Evolutionary conservation across 805 yeast genomes (phyloP), one percentile per base, ranked within the genome.

Genomic region (Myxozyma vanderwaltii): DNA sequence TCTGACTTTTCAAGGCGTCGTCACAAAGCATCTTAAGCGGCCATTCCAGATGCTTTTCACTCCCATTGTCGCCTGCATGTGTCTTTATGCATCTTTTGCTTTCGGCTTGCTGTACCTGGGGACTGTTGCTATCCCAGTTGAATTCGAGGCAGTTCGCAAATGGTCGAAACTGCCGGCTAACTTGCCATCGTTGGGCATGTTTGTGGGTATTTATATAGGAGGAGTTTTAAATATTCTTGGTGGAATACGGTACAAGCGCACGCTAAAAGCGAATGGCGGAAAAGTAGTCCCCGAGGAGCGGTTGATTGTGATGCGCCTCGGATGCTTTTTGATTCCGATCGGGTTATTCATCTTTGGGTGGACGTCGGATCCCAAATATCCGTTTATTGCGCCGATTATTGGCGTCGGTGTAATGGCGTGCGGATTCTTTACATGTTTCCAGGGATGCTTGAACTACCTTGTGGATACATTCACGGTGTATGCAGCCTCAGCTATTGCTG

Each of bases 401-500:
- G 85, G 91, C 0, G 90, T 91, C 66, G 80, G 43, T 2, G 23
- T 73, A 51, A 71, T 67, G 58, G 73, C 75, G 1, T 46, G 64
- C 15, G 79, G 79, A 1, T 74, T 77, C 27, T 72, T 75, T n/a
- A 66, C 75, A 44, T 68, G 75, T 40, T 75, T 77, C 58, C 71
- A 76, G 39, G 80, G 80, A 5, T 72, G 77, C 17, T 69, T 77
- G 63, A 76, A 76, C 71, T 69, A 69, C 56, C 51, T 77, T 40
- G 70, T 78, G 23, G 81, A 77, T 58, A 76, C 77, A 23, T 79
- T 77, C 66, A 73, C 80, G 60, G 68, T 75, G 13, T 74, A 58
- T 31, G 85, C 88, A 29, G 95, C 95, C 0, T 83, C 89, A 15
- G 90, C 91, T 2, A 71, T 89, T 59, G 94, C 94, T 4, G 61